These are phyloP conservation scores for Juncus inflexus DNA, from an alignment of 176 grass and related monocot genomes.

Conservation along the genomic window DNA sequence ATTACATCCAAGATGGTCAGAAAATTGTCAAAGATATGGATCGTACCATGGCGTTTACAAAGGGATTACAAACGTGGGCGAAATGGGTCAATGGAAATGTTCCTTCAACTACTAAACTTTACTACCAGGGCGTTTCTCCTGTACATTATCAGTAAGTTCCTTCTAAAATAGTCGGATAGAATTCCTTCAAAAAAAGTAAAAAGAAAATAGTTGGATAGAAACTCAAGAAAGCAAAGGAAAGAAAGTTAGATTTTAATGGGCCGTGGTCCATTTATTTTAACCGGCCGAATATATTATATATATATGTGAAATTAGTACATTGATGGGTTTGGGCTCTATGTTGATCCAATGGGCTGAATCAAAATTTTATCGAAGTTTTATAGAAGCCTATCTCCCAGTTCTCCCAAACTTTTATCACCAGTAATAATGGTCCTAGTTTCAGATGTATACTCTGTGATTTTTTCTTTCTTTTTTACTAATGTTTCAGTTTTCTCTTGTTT, in stretches of 20 bases:
- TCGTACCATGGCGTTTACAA: conserved; percentile 57
- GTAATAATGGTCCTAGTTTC: background rate
- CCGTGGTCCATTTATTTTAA: no score
- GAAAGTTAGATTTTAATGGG: no score
- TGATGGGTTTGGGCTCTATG: no score
- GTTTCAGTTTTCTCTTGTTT: background rate
- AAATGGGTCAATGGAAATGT: conserved; percentile 53
- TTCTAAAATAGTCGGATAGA: background rate
- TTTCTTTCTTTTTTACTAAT: background rate
- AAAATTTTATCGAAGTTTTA: no score
- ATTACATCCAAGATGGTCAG: conserved; percentile 57
- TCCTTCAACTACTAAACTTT: conserved; percentile 41
- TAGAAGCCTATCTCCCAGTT: no score
- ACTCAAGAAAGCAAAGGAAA: background rate
- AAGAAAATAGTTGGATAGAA: background rate
- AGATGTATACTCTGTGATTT: background rate
- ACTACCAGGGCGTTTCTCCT: conserved; percentile 80
- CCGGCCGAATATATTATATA: no score
- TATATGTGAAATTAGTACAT: no score
- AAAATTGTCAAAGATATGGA: conserved; percentile 54
- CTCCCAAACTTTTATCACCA: no score
- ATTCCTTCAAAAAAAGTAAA: background rate
- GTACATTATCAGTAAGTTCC: conserved; percentile 50
- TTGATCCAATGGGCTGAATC: no score
- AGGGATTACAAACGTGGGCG: conserved; percentile 66